Evolutionary conservation across 1,139 yeast genomes (phyloP).

Genomic region (Nakaseomyces uthaithaninus): DNA sequence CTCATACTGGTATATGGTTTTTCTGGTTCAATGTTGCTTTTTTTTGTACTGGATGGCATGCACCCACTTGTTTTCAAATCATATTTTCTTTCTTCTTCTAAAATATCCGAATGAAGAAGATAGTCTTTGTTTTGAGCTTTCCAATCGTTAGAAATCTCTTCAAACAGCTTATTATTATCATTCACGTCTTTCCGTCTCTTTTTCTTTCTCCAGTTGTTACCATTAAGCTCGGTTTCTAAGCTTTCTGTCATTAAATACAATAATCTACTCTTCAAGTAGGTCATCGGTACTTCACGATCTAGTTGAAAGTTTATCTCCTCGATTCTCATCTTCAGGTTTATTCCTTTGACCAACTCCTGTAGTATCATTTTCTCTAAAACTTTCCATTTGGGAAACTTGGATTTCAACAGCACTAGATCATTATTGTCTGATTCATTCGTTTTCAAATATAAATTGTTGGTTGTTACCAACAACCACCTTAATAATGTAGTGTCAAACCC

Average conservation of each 20-base stretch:
- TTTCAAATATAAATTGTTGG: not conserved
- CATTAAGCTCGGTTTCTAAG: not conserved
- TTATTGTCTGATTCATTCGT: slow-evolving; percentile 8
- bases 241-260: not conserved
- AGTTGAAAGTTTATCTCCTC: not conserved
- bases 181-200: not conserved
- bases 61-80: slow-evolving; percentile 7
- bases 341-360: not conserved
- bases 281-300: not conserved
- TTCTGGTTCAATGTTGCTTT: not conserved
- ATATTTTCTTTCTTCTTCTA: slow-evolving; percentile 9
- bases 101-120: slow-evolving; percentile 8
- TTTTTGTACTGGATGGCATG: slow-evolving; percentile 1
- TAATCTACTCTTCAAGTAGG: not conserved
- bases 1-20: slow-evolving; percentile 1
- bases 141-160: slow-evolving; percentile 10
- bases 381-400: slow-evolving; percentile 11
- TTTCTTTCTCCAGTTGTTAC: slow-evolving; percentile 8
- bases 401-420: slow-evolving; percentile 5
- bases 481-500: slow-evolving; percentile 20
- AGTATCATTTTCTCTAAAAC: slow-evolving; percentile 8
- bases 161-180: not conserved
- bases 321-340: not conserved
- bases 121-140: slow-evolving; percentile 8
- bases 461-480: slow-evolving; percentile 15